These are phyloP conservation scores for Symbiodinium natans DNA, from an alignment of 73 alveolate species.

Conservation along the genomic window DNA sequence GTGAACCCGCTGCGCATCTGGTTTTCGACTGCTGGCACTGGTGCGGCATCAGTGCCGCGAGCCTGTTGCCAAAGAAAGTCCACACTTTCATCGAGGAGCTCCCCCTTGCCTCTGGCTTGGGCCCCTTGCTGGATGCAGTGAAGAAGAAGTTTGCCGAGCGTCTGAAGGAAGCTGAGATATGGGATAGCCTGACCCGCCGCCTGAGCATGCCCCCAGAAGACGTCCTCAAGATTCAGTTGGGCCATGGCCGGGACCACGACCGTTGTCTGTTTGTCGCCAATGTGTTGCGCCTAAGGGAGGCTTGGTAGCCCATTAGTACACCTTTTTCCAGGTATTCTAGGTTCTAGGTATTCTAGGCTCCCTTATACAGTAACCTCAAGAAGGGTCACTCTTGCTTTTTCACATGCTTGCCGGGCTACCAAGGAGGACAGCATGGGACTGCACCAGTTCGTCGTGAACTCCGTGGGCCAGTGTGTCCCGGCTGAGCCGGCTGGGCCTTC, in stretches of 20 bases:
- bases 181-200: neutral
- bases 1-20: neutral
- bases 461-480: neutral
- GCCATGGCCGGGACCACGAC: constrained; percentile 13
- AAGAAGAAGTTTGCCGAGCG: neutral
- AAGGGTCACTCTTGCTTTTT: too few relatives aligned
- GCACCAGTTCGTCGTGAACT: neutral
- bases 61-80: constrained; percentile 1
- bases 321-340: too few relatives aligned
- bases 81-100: neutral
- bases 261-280: neutral
- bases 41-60: neutral
- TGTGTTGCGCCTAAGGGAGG: constrained; percentile 2
- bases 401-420: too few relatives aligned
- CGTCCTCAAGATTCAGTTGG: neutral
- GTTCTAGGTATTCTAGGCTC: too few relatives aligned
- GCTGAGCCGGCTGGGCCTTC: neutral
- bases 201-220: constrained; percentile 3
- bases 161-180: neutral
- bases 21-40: constrained; percentile 7
- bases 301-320: too few relatives aligned
- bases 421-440: constrained; percentile 24
- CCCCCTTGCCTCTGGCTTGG: neutral
- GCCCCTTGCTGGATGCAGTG: constrained; percentile 18
- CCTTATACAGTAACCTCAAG: too few relatives aligned